Conservation (phyloP, 1,284 basidiomycete genomes). For the Schizophyllum amplum region DNA sequence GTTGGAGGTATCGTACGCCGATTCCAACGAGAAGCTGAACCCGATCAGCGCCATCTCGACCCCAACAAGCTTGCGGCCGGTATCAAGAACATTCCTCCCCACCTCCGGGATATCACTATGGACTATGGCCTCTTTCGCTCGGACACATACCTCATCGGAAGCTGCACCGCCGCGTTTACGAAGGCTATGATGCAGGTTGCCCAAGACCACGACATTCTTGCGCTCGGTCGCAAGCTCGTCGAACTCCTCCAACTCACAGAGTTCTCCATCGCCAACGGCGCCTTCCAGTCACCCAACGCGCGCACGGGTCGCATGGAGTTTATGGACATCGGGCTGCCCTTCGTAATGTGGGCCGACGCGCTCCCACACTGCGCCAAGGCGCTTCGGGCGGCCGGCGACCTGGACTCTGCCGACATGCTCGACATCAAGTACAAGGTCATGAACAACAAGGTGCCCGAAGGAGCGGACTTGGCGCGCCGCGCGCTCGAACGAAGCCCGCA, state of each 20-base stretch:
- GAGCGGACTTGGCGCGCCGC: constrained; percentile 33
- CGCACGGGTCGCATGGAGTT: constrained; percentile 31
- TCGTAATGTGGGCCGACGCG: constrained; percentile 46
- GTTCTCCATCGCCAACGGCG: constrained; percentile 48
- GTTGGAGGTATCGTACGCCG: constrained; percentile 46
- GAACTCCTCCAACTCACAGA: constrained; percentile 46
- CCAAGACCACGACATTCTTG: constrained; percentile 38
- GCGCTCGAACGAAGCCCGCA: constrained; percentile 43
- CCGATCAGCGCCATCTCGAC: constrained; percentile 35
- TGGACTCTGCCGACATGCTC: constrained; percentile 47
- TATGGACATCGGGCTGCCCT: constrained; percentile 44
- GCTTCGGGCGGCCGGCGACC: constrained; percentile 37
- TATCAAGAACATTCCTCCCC: constrained; percentile 30
- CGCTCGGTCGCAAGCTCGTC: constrained; percentile 40
- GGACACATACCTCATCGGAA: constrained; percentile 36
- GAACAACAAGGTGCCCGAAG: constrained; percentile 34
- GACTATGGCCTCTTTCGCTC: constrained; percentile 39
- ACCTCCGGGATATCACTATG: constrained; percentile 38
- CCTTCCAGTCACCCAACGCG: constrained; percentile 36
- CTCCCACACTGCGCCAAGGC: constrained; percentile 47
- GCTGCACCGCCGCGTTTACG: constrained; percentile 34
- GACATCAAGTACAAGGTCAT: constrained; percentile 51
- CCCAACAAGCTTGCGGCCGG: constrained; percentile 32
- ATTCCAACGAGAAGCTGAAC: constrained; percentile 32
- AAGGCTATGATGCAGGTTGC: constrained; percentile 41